Percentiles rank a stretch among this genome's conserved stretches.
These are phyloP conservation scores for Globisporangium okanoganense DNA, from an alignment of 352 stramenopile genomes.

Conservation along the genomic window DNA sequence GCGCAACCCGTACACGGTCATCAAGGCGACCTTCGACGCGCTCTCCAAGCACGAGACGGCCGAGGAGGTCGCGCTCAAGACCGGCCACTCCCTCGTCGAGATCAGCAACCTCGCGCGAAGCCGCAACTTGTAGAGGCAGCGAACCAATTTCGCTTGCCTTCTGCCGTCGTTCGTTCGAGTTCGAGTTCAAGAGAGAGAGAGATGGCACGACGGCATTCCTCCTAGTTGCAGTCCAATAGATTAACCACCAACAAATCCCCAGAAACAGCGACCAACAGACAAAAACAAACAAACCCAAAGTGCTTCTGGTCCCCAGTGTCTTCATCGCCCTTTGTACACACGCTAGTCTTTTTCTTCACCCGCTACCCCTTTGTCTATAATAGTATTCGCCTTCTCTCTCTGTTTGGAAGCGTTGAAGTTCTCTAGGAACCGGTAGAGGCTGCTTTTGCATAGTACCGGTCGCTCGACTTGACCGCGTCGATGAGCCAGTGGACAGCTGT, in stretches of 20 bases:
- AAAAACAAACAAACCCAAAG: slow-evolving; percentile 2
- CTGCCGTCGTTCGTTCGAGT: background rate
- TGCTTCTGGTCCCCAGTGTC: background rate
- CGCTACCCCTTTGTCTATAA: background rate
- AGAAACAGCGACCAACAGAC: slow-evolving; percentile 1
- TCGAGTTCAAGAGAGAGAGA: background rate
- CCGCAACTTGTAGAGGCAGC: slow-evolving; percentile 59
- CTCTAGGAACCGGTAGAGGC: slow-evolving; percentile 10
- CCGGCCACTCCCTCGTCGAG: slow-evolving; percentile 81
- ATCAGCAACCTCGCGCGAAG: slow-evolving; percentile 70
- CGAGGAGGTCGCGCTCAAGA: slow-evolving; percentile 93
- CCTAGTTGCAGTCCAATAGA: slow-evolving; percentile 10
- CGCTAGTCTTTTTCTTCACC: background rate
- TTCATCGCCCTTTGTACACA: background rate
- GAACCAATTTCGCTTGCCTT: background rate
- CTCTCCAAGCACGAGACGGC: slow-evolving; percentile 92
- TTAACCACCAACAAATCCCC: slow-evolving; percentile 4
- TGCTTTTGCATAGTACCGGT: slow-evolving; percentile 59
- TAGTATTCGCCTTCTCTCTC: background rate
- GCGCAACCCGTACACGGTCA: slow-evolving; percentile 93
- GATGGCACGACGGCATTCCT: background rate
- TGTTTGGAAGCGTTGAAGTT: background rate
- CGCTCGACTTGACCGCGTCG: slow-evolving; percentile 60
- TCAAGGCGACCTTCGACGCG: slow-evolving; percentile 94
- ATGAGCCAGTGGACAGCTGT: slow-evolving; percentile 73